phyloP scores from a whole-genome alignment of 768 basidiomycete species.

The Suillus sp. region DNA sequence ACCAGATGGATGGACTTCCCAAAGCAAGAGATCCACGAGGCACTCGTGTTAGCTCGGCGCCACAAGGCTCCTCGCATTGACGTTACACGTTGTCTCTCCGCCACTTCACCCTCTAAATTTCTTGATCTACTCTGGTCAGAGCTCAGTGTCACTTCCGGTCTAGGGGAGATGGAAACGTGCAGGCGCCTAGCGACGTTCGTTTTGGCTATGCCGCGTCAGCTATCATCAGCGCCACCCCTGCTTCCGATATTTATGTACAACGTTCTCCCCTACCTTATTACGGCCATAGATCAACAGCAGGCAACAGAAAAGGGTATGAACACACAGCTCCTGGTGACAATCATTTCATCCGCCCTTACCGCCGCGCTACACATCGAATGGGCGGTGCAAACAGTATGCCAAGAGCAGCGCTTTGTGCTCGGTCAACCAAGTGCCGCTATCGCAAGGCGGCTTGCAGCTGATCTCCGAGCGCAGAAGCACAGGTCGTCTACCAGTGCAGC shows the following conservation, averaged over 20 bases:
- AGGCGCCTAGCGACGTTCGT: constrained; percentile 69
- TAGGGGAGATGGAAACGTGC: constrained; percentile 63
- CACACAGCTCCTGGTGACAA: constrained; percentile 64
- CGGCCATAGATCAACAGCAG: constrained; percentile 52
- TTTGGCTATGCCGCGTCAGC: constrained; percentile 59
- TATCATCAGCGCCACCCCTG: constrained; percentile 54
- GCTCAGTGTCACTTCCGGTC: constrained; percentile 50
- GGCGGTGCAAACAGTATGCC: constrained; percentile 56
- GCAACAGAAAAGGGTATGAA: constrained; percentile 55
- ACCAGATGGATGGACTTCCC: constrained; percentile 55
- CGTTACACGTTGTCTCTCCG: constrained; percentile 63
- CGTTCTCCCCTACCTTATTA: constrained; percentile 62
- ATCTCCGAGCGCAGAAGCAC: constrained; percentile 53
- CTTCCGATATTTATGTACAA: constrained; percentile 74
- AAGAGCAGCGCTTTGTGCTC: constrained; percentile 50
- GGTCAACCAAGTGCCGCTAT: constrained; percentile 66
- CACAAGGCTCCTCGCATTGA: constrained; percentile 69
- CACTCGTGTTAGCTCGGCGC: constrained; percentile 57
- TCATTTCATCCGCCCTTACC: constrained; percentile 67
- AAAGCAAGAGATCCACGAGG: constrained; percentile 55
- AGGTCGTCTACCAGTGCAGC: constrained; percentile 51
- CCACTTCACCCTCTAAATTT: constrained; percentile 60
- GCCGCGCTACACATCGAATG: constrained; percentile 72
- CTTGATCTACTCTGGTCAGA: constrained; percentile 72
- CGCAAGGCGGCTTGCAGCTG: constrained; percentile 65